Conservation (phyloP, 2,329 filamentous ascomycete genomes). For the Diaporthe aspalathi region DNA sequence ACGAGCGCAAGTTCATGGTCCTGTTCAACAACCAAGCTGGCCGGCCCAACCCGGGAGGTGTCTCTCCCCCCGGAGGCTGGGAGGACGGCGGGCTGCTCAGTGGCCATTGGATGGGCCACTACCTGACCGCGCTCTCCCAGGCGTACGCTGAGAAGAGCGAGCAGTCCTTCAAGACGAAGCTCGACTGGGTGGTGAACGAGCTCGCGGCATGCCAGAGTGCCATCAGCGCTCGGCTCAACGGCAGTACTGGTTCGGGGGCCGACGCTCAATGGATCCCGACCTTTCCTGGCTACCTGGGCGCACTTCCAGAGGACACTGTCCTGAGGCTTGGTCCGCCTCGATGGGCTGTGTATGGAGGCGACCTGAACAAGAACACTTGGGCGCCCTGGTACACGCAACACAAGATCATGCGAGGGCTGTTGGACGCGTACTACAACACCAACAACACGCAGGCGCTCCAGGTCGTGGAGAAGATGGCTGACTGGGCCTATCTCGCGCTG, state of each 20-base stretch:
- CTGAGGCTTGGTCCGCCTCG: conserved; percentile 48
- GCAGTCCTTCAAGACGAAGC: conserved; percentile 46
- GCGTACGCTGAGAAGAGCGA: conserved; percentile 49
- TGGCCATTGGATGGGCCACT: conserved; percentile 50
- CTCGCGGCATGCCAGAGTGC: conserved; percentile 47
- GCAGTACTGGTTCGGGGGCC: conserved; percentile 35
- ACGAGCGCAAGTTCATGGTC: conserved; percentile 47
- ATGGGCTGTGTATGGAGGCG: conserved; percentile 48
- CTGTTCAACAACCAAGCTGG: conserved; percentile 50
- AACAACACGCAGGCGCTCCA: conserved; percentile 47
- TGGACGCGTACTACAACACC: conserved; percentile 50
- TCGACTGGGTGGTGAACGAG: conserved; percentile 50
- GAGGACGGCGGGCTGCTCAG: conserved; percentile 51
- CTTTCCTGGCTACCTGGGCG: conserved; percentile 47
- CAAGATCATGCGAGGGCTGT: conserved; percentile 49
- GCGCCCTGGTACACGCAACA: conserved; percentile 51
- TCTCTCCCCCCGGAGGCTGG: conserved; percentile 48
- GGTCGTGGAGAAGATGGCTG: conserved; percentile 47
- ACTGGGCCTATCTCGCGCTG: conserved; percentile 49
- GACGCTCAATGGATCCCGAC: conserved; percentile 46
- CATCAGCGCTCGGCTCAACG: conserved; percentile 46
- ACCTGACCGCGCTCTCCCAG: conserved; percentile 48
- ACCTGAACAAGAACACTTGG: conserved; percentile 47
- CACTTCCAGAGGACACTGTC: conserved; percentile 49
- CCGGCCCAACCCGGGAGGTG: conserved; percentile 44